These are phyloP conservation scores for Bassia scoparia DNA, from an alignment of 148 eudicot species.

Conservation along the genomic window DNA sequence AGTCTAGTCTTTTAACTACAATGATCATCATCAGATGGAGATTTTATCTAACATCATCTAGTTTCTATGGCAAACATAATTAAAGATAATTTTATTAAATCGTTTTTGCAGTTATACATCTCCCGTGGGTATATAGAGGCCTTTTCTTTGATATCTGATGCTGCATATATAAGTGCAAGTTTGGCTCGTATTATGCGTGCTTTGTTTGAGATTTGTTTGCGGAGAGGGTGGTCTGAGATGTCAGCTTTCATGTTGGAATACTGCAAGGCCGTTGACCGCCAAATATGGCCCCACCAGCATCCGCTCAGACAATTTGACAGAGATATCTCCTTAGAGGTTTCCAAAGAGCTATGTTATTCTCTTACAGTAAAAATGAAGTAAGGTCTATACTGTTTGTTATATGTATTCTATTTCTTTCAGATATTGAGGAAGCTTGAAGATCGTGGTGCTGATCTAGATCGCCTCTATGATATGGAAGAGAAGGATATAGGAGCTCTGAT, in stretches of 20 bases:
- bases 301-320: constrained; percentile 92
- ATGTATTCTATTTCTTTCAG: constrained; percentile 36
- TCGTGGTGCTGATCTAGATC: constrained; percentile 80
- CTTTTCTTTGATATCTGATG: constrained; percentile 95
- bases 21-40: background rate
- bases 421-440: constrained; percentile 95
- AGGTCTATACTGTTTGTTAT: background rate
- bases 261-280: constrained; percentile 98
- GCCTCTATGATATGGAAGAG: constrained; percentile 86
- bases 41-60: background rate
- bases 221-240: constrained; percentile 99
- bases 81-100: constrained; percentile 10
- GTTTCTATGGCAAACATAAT: constrained; percentile 1
- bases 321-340: constrained; percentile 84
- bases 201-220: constrained; percentile 92
- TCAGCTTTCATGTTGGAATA: constrained; percentile 82
- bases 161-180: constrained; percentile 97
- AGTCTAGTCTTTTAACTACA: background rate
- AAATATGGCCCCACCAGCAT: constrained; percentile 97
- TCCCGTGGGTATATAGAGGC: constrained; percentile 83
- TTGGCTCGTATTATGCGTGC: constrained; percentile 98
- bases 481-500: constrained; percentile 90
- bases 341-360: constrained; percentile 10
- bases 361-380: background rate
- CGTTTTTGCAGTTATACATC: constrained; percentile 64